A percentile compares a stretch with the other conserved stretches of the same genome.
Conservation (phyloP, 2,329 filamentous ascomycete species). For the Pseudogymnoascus sp. region DNA sequence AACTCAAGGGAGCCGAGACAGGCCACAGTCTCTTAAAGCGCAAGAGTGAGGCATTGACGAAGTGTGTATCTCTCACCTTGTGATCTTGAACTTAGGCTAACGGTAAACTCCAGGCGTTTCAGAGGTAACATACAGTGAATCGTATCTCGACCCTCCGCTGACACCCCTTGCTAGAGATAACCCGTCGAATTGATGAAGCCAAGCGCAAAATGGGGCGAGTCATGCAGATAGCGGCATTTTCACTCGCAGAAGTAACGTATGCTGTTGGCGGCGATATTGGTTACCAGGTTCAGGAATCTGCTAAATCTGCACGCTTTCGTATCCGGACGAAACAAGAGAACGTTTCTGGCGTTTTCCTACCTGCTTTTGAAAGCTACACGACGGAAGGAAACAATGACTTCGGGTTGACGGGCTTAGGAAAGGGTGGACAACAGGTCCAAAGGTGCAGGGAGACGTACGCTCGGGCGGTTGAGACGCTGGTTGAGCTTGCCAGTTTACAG, state of each 20-base stretch:
- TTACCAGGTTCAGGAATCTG: slow-evolving; percentile 96
- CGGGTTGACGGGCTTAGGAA: slow-evolving; percentile 87
- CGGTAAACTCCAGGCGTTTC: slow-evolving; percentile 58
- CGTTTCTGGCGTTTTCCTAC: slow-evolving; percentile 91
- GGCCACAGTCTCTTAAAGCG: slow-evolving; percentile 93
- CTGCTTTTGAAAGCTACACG: slow-evolving; percentile 85
- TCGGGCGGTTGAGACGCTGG: slow-evolving; percentile 87
- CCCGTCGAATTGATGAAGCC: slow-evolving; percentile 91
- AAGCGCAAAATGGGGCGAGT: slow-evolving; percentile 99
- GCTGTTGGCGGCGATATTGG: slow-evolving; percentile 92
- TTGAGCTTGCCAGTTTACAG: slow-evolving; percentile 89
- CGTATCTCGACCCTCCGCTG: slow-evolving; percentile 6
- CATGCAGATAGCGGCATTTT: slow-evolving; percentile 98
- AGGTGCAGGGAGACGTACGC: slow-evolving; percentile 93
- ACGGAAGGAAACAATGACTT: slow-evolving; percentile 92
- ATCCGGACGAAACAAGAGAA: slow-evolving; percentile 96
- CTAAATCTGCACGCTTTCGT: slow-evolving; percentile 85
- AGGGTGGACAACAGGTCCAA: slow-evolving; percentile 95
- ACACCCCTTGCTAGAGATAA: slow-evolving; percentile 67
- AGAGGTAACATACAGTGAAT: slow-evolving; percentile 54
- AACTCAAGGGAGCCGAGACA: slow-evolving; percentile 87
- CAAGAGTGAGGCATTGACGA: slow-evolving; percentile 96
- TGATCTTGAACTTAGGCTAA: slow-evolving; percentile 23
- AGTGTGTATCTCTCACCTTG: slow-evolving; percentile 48
- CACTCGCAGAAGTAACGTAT: slow-evolving; percentile 93